Conservation (phyloP, 73 alveolate genomes). For the Effrenium voratum region DNA sequence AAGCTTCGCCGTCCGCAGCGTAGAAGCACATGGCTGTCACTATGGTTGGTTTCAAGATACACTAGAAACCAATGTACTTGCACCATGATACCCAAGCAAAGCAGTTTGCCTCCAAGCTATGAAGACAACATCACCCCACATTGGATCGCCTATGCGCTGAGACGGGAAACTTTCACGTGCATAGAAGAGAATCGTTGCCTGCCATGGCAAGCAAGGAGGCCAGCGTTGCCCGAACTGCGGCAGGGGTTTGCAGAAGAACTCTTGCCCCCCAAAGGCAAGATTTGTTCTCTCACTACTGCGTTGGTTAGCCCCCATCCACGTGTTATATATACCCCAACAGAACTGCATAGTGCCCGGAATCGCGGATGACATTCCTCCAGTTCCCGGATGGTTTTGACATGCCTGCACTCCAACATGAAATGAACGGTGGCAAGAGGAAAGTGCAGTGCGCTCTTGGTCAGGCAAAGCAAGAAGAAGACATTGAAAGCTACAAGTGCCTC, state of each 20-base stretch:
- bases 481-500: conserved; percentile 54
- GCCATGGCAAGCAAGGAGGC: not conserved
- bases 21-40: too few relatives aligned
- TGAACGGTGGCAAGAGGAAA: too few relatives aligned
- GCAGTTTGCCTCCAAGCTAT: not conserved
- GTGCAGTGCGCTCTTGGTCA: too few relatives aligned
- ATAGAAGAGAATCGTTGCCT: not conserved
- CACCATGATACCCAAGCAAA: not conserved
- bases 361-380: not conserved
- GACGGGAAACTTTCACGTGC: conserved; percentile 9
- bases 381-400: not conserved
- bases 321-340: too few relatives aligned
- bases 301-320: too few relatives aligned
- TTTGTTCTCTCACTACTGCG: too few relatives aligned
- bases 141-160: conserved; percentile 24
- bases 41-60: too few relatives aligned
- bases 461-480: conserved; percentile 73
- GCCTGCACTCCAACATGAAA: not conserved
- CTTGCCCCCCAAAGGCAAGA: not conserved
- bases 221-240: not conserved
- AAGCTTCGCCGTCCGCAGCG: not conserved
- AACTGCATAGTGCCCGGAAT: not conserved
- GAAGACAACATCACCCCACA: not conserved
- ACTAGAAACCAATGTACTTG: not conserved
- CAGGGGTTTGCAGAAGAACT: not conserved